These are phyloP conservation scores for Plasmodium gonderi DNA, from an alignment of 169 alveolate species.

Conservation along the genomic window DNA sequence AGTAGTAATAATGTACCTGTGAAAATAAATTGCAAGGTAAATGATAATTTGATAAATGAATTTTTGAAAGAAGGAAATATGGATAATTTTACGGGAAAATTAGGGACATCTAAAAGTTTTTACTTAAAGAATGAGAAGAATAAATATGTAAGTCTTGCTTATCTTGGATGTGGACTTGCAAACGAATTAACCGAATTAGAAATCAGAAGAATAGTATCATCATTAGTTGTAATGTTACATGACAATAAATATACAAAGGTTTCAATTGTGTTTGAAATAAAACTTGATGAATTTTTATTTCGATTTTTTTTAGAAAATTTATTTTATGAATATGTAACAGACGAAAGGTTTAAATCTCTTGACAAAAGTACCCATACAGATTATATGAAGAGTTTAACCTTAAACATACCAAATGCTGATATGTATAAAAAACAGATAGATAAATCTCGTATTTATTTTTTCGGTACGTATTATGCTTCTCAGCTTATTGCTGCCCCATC, in stretches of 20 bases:
- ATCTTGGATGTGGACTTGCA: conserved; percentile 51
- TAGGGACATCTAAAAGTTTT: conserved; percentile 61
- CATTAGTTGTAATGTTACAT: conserved; percentile 16
- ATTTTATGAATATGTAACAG: conserved; percentile 58
- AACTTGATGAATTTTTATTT: conserved; percentile 15
- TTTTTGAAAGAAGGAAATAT: conserved; percentile 20
- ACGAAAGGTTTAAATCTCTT: conserved; percentile 56
- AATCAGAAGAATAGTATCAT: conserved; percentile 22
- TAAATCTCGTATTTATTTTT: conserved; percentile 32
- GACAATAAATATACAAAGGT: conserved; percentile 23
- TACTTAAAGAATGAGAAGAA: conserved; percentile 30
- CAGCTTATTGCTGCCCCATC: conserved; percentile 89
- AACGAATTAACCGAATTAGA: conserved; percentile 27
- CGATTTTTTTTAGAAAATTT: conserved; percentile 46
- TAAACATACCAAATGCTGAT: conserved; percentile 31
- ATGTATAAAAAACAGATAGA: conserved; percentile 9
- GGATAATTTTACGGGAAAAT: conserved; percentile 45
- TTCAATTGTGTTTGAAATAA: conserved; percentile 50
- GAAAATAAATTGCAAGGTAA: conserved; percentile 4
- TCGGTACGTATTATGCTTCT: conserved; percentile 75
- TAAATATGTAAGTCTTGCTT: conserved; percentile 17
- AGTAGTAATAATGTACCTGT: neutral
- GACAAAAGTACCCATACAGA: neutral
- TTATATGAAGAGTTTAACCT: conserved; percentile 1
- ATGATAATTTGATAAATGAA: conserved; percentile 20